Evolutionary conservation across 2,329 filamentous ascomycete genomes (phyloP), one percentile per base, ranked within the genome.

Genomic region (Clonostachys rhizophaga): DNA sequence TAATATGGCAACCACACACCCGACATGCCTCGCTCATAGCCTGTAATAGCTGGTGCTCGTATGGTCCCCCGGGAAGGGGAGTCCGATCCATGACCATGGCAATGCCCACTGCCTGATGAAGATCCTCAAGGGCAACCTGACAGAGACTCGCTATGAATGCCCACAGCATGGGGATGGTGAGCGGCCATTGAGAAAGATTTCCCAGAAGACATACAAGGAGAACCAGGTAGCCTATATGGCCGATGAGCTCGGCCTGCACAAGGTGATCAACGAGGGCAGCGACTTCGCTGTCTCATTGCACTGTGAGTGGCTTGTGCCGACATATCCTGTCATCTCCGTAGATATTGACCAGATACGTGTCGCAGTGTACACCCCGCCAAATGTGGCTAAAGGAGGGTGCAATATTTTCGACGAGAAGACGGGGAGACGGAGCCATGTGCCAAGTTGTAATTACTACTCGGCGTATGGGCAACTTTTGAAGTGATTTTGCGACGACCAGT

Each of bases 61-160:
- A 37, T 96, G 91, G 91, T 86, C 84, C 14, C 91, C 91, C 1
- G 87, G 87, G 45, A 89, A 89, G 68, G 81, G 81, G 36, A 92
- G 87, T 57, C 85, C 87, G 11, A 90, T 96, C 61, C 91, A 96
- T 62, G 91, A 96, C 64, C 87, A 90, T 66, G 86, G 85, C 61
- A 89, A 92, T 51, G 89, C 91, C 37, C 91, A 96, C 64, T 96
- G 91, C 67, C 74, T 96, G 56, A 96, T 96, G 89, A 95, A 86
- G 74, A 84, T 92, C 54, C 78, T 96, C 52, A 83, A 83, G 55
- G 91, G 91, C 42, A 78, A 75, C 51, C 72, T 96, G 50, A 87
- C 83, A 56, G 91, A 96, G 71, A 91, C 88, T 16, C 79, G 89
- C 50, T 96, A 89, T 66, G 77, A 78, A 45, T 91, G 87, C 69